Evolutionary conservation across 441 rosid species (phyloP), one percentile per base, ranked within the genome.

Genomic region (Raphanus hybrid): DNA sequence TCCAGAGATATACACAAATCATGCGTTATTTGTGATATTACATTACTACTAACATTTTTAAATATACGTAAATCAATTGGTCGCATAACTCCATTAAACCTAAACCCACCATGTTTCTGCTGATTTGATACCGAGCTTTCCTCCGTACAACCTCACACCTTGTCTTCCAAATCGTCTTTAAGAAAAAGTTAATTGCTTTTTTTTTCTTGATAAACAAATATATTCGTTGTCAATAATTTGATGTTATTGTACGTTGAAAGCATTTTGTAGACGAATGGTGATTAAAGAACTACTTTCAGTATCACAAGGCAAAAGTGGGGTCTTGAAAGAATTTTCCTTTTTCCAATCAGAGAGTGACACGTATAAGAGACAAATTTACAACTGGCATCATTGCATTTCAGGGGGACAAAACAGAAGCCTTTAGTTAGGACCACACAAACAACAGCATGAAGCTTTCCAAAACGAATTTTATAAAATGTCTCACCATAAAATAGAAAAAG

Each of bases 321-420:
- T 27, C 64, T 6, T 10, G 32, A 34, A 61, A 71, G 72, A 71
- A 66, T 35, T 35, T 58, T 61, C 18, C 43, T 10, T 59, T 16
- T 48, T 5, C 73, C 73, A 78, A 77, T 59, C 26, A 59, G 14
- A 35, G 26, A 48, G 8, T 14, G 43, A 52, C 77, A 72, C 57
- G 81, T 66, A 6, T 14, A 27, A 48, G 73, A 45, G 81, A 78
- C 81, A 72, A 27, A 60, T 34, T 67, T 27, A 18, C 16, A 72
- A 66, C 5, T 60, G 64, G 50, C 71, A 72, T 78, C 81, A 78
- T 72, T 78, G 77, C 81, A 78, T 34, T 34, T n/a, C 69, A 78
- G 64, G 69, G 72, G 57, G 77, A 65, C 77, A 78, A 66, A 59
- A 67, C 58, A 72, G 77, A 78, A 71, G 77, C 72, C 67, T 43